These are phyloP conservation scores for Fusarium equiseti DNA, from an alignment of 2,329 filamentous ascomycete species.

Conservation along the genomic window DNA sequence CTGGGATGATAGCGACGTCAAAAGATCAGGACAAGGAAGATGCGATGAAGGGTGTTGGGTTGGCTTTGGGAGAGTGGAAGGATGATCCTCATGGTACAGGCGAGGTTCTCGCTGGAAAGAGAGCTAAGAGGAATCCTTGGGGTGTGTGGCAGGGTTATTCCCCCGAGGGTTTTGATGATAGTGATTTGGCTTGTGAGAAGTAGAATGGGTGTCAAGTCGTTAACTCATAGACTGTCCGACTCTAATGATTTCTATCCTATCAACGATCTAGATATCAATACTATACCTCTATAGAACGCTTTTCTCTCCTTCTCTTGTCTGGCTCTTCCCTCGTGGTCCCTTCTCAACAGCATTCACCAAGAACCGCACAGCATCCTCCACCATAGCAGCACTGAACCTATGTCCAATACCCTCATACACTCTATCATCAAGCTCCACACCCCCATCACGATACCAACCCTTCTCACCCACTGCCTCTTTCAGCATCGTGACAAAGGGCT, in stretches of 20 bases:
- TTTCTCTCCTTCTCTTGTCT: slow-evolving; percentile 50
- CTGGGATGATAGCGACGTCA: slow-evolving; percentile 53
- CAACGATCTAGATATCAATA: not conserved
- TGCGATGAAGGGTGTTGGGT: slow-evolving; percentile 57
- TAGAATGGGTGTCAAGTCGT: slow-evolving; percentile 56
- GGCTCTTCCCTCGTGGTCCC: slow-evolving; percentile 41
- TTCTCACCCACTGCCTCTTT: slow-evolving; percentile 60
- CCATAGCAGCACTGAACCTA: slow-evolving; percentile 76
- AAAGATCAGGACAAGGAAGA: slow-evolving; percentile 51
- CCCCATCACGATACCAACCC: slow-evolving; percentile 67
- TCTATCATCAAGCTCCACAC: slow-evolving; percentile 71
- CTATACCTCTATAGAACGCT: slow-evolving; percentile 39
- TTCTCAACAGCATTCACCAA: slow-evolving; percentile 62
- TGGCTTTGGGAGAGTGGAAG: slow-evolving; percentile 62
- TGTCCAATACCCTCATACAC: slow-evolving; percentile 78
- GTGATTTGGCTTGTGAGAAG: slow-evolving; percentile 54
- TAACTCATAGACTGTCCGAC: slow-evolving; percentile 53
- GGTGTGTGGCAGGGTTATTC: slow-evolving; percentile 60
- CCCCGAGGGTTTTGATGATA: slow-evolving; percentile 49
- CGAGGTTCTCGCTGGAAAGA: slow-evolving; percentile 60
- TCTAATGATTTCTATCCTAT: slow-evolving; percentile 51
- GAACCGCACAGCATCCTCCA: slow-evolving; percentile 73
- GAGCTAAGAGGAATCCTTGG: slow-evolving; percentile 64
- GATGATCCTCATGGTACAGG: slow-evolving; percentile 65
- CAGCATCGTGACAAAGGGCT: slow-evolving; percentile 71